Evolutionary conservation across 2,329 filamentous ascomycete species (phyloP).

Genomic region (Colletotrichum graminicola): DNA sequence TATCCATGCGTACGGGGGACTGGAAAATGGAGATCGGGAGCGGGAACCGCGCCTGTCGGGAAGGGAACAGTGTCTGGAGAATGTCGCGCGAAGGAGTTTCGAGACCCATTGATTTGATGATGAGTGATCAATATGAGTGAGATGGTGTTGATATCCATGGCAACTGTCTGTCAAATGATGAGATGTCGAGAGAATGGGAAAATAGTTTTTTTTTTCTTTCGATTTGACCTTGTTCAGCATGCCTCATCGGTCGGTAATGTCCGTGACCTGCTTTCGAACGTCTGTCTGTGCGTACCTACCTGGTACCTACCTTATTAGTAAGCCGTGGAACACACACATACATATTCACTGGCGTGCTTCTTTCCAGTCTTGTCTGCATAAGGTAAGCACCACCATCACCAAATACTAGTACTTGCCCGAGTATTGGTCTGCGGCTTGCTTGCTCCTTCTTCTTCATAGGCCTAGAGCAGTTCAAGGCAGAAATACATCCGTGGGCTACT

Average conservation of each 20-base stretch:
- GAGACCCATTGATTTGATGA: constrained; percentile 15
- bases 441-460: not conserved
- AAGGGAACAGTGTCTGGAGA: constrained; percentile 5
- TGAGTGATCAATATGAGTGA: not conserved
- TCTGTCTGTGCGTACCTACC: not conserved
- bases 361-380: not conserved
- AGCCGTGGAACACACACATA: not conserved
- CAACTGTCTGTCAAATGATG: not conserved
- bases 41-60: constrained; percentile 9
- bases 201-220: not conserved
- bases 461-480: not conserved
- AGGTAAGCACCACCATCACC: too few relatives aligned
- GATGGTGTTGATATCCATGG: not conserved
- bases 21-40: constrained; percentile 20
- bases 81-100: constrained; percentile 25
- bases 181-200: not conserved
- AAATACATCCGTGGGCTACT: constrained; percentile 16
- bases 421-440: not conserved
- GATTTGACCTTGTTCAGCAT: not conserved
- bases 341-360: not conserved
- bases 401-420: not conserved
- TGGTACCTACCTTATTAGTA: not conserved
- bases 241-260: not conserved
- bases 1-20: constrained; percentile 2
- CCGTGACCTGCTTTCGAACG: not conserved